Evolutionary conservation across 2,329 filamentous ascomycete genomes (phyloP).

Genomic region (Chalara sp.): DNA sequence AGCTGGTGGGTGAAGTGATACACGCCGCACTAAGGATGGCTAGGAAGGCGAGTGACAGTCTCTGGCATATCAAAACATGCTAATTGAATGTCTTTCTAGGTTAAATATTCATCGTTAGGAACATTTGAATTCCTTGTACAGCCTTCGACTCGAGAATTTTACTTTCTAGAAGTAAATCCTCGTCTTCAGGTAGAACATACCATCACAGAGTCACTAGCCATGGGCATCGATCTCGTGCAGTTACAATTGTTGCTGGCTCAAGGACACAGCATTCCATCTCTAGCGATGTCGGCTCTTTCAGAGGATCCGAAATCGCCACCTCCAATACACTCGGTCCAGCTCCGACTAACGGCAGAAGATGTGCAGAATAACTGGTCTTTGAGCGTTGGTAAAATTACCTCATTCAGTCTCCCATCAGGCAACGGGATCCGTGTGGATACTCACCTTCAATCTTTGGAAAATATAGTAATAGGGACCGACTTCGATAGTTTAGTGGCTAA

Average conservation of each 20-base stretch:
- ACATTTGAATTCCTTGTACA: slow-evolving; percentile 60
- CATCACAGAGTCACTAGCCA: slow-evolving; percentile 31
- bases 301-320: slow-evolving; percentile 27
- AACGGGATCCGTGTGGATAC: slow-evolving; percentile 44
- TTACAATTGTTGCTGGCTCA: slow-evolving; percentile 31
- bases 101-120: slow-evolving; percentile 51
- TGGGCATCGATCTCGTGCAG: slow-evolving; percentile 25
- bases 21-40: slow-evolving; percentile 45
- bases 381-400: slow-evolving; percentile 51
- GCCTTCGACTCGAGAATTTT: slow-evolving; percentile 36
- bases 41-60: slow-evolving; percentile 32
- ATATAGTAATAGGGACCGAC: slow-evolving; percentile 36
- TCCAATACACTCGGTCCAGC: slow-evolving; percentile 34
- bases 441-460: slow-evolving; percentile 29
- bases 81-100: slow-evolving; percentile 21
- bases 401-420: slow-evolving; percentile 47
- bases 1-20: slow-evolving; percentile 25
- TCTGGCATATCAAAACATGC: neutral
- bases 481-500: slow-evolving; percentile 43
- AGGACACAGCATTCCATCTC: slow-evolving; percentile 22
- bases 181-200: slow-evolving; percentile 26
- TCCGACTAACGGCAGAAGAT: slow-evolving; percentile 38
- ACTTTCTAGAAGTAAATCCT: slow-evolving; percentile 25
- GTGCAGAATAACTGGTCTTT: slow-evolving; percentile 41
- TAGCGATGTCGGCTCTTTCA: slow-evolving; percentile 26